phyloP scores from a whole-genome alignment of 306 rosid species.

The Leucaena leucocephala region DNA sequence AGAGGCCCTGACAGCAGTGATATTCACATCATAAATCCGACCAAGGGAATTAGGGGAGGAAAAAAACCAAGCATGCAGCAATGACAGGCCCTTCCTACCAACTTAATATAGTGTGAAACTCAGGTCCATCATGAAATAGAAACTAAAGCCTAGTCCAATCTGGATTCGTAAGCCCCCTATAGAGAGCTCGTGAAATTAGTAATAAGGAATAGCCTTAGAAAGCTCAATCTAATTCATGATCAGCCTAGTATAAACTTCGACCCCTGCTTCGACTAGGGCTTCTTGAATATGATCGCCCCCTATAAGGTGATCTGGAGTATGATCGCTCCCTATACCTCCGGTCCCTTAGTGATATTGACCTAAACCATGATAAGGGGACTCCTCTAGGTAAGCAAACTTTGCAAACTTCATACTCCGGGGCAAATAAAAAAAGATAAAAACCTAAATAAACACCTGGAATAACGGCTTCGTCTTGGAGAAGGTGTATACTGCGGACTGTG shows the following conservation, averaged over 20 bases:
- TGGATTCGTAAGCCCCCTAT: not conserved
- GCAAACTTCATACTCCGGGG: not conserved
- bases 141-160: constrained; percentile 22
- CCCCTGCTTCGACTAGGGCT: constrained; percentile 34
- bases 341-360: constrained; percentile 72
- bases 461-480: constrained; percentile 46
- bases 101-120: constrained; percentile 11
- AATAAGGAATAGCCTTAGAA: constrained; percentile 24
- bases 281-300: constrained; percentile 37
- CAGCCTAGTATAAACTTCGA: constrained; percentile 53
- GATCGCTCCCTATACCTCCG: constrained; percentile 51
- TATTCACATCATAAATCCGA: not conserved
- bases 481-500: constrained; percentile 59
- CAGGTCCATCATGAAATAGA: not conserved
- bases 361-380: constrained; percentile 8
- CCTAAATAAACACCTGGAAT: constrained; percentile 50
- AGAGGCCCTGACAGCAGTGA: not conserved
- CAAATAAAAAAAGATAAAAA: not conserved
- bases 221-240: not conserved
- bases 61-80: too few relatives aligned
- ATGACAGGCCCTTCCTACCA: constrained; percentile 14
- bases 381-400: not conserved
- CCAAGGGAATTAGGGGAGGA: too few relatives aligned
- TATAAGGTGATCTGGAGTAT: constrained; percentile 65
- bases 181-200: constrained; percentile 27